A percentile compares a stretch with the other conserved stretches of the same genome.
phyloP scores from a whole-genome alignment of 2,329 filamentous ascomycete genomes.

The Ophiostoma australiae region DNA sequence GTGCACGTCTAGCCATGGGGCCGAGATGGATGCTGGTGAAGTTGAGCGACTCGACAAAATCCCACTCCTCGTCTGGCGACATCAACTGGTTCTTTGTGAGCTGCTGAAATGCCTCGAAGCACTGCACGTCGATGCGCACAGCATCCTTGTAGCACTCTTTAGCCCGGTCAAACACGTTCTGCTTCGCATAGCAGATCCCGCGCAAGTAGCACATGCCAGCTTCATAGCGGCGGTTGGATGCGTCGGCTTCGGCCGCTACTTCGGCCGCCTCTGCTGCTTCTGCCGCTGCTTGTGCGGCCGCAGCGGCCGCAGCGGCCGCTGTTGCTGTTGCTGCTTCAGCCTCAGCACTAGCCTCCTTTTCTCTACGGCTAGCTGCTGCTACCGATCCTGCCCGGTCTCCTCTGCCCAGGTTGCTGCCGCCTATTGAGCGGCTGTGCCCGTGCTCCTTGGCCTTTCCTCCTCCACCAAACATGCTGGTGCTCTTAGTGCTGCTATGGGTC shows the following conservation, averaged over 20 bases:
- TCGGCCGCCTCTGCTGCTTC: conserved; percentile 21
- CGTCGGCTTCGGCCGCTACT: conserved; percentile 24
- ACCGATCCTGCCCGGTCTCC: conserved; percentile 27
- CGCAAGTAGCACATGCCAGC: conserved; percentile 96
- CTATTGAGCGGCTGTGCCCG: conserved; percentile 14
- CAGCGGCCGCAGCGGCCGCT: conserved; percentile 18
- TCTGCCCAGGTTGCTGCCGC: conserved; percentile 9
- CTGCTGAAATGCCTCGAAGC: conserved; percentile 97
- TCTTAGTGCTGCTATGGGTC: conserved; percentile 16
- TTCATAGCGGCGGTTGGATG: conserved; percentile 71
- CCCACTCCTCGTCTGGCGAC: conserved; percentile 82
- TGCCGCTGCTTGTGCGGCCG: conserved; percentile 17
- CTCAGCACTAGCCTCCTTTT: conserved; percentile 18
- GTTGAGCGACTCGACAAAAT: conserved; percentile 80
- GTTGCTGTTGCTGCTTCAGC: conserved; percentile 16
- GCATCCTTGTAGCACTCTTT: conserved; percentile 99
- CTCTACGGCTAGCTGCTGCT: conserved; percentile 36
- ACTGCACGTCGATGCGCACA: conserved; percentile 93
- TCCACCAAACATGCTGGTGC: conserved; percentile 12
- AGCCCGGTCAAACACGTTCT: conserved; percentile 93
- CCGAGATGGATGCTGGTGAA: conserved; percentile 74
- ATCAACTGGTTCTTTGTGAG: conserved; percentile 95
- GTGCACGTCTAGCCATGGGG: conserved; percentile 43
- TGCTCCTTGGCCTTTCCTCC: conserved; percentile 25
- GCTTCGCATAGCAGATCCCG: conserved; percentile 90